Evolutionary conservation across 1,284 basidiomycete genomes (phyloP).

Genomic region (Microbotryum violaceum): DNA sequence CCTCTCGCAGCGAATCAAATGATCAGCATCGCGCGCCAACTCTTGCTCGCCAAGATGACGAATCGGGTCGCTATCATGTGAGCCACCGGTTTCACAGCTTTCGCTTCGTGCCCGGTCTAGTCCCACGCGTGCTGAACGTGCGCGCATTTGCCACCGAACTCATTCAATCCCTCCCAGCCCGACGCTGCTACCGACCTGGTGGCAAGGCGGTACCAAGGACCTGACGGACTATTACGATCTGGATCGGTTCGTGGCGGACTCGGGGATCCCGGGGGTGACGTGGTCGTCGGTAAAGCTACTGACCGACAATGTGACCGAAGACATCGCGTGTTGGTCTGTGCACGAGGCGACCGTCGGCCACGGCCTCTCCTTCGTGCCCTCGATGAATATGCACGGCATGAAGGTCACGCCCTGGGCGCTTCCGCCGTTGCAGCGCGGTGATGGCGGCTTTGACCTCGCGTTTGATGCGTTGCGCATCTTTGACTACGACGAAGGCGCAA

Average conservation of each 20-base stretch:
- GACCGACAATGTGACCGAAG: neutral
- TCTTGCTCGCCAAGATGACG: slow-evolving; percentile 2
- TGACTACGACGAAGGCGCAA: neutral
- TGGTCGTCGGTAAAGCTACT: neutral
- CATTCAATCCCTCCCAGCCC: neutral
- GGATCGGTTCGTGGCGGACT: neutral
- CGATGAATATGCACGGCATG: neutral
- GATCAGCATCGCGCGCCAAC: neutral
- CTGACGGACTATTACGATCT: neutral
- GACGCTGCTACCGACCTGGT: neutral
- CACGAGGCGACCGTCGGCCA: neutral
- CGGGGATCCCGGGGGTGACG: neutral
- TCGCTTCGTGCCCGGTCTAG: neutral
- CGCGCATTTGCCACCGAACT: neutral
- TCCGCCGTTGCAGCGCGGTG: neutral
- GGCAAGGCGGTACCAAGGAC: neutral
- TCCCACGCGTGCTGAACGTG: neutral
- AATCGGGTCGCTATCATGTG: slow-evolving; percentile 6
- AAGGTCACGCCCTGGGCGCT: neutral
- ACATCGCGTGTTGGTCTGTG: slow-evolving; percentile 1
- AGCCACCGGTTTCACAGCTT: neutral
- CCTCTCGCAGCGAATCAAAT: slow-evolving; percentile 2
- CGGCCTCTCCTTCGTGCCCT: neutral
- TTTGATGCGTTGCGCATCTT: slow-evolving; percentile 2
- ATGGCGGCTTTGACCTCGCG: slow-evolving; percentile 1